A percentile compares a stretch with the other conserved stretches of the same genome.
Evolutionary conservation across 164 flowering plant genomes (phyloP).

Genomic region (Warburgia ugandensis): DNA sequence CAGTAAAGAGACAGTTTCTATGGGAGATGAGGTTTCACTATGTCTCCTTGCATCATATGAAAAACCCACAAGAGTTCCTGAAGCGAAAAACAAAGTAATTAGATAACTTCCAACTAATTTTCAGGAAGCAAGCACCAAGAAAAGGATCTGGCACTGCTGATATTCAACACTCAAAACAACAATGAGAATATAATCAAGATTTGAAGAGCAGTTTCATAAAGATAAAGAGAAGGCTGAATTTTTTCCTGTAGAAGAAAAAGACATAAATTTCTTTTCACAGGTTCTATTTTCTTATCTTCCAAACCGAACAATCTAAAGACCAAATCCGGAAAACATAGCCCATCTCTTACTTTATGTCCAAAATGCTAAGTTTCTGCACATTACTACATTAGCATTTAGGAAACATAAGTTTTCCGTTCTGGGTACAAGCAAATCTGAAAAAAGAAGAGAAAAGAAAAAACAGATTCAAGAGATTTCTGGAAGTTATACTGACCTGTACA

Average conservation of each 20-base stretch:
- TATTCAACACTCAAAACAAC: neutral
- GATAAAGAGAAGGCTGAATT: neutral
- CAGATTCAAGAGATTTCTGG: too few relatives aligned
- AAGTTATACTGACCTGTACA: constrained; percentile 34
- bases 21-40: constrained; percentile 16
- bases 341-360: too few relatives aligned
- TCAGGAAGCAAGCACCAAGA: neutral
- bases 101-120: neutral
- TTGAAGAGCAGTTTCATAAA: neutral
- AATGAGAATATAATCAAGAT: constrained; percentile 3
- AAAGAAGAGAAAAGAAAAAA: constrained; percentile 2
- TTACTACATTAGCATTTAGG: too few relatives aligned
- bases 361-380: too few relatives aligned
- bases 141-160: neutral
- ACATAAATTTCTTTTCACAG: neutral
- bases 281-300: neutral
- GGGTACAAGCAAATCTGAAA: too few relatives aligned
- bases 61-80: constrained; percentile 50
- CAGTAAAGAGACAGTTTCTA: constrained; percentile 21
- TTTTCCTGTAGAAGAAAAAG: constrained; percentile 4
- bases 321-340: neutral
- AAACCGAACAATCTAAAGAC: neutral
- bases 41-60: constrained; percentile 29
- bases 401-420: too few relatives aligned
- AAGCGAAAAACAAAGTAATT: neutral